Conservation (phyloP, 495 filamentous ascomycete species). For the Penicillium nucicola region DNA sequence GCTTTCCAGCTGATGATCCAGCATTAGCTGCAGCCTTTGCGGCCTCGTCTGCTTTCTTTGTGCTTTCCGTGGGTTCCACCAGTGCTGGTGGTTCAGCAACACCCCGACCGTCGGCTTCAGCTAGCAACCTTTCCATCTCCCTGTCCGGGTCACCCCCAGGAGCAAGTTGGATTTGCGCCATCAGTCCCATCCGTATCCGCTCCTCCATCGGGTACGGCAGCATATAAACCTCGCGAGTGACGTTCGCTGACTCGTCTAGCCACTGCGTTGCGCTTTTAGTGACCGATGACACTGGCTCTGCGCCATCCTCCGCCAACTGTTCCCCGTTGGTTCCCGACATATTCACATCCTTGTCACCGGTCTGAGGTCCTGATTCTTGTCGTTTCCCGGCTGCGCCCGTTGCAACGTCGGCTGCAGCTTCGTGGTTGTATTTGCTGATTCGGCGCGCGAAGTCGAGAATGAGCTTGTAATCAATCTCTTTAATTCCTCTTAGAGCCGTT, state of each 20-base stretch:
- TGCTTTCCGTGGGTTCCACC: slow-evolving; percentile 15
- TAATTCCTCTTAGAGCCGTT: slow-evolving; percentile 6
- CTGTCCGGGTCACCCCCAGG: slow-evolving; percentile 35
- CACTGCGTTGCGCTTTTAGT: slow-evolving; percentile 44
- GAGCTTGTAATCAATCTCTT: slow-evolving; percentile 44
- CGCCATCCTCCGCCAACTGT: slow-evolving; percentile 13
- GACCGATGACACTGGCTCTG: slow-evolving; percentile 38
- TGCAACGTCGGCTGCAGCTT: slow-evolving; percentile 45
- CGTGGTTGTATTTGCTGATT: slow-evolving; percentile 48
- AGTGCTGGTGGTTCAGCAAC: slow-evolving; percentile 27
- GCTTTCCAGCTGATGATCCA: slow-evolving; percentile 25
- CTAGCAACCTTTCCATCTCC: slow-evolving; percentile 42
- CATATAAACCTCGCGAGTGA: slow-evolving; percentile 44
- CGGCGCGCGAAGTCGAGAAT: slow-evolving; percentile 45
- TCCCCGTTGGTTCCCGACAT: slow-evolving; percentile 32
- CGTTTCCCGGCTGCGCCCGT: slow-evolving; percentile 18
- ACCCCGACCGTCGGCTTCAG: slow-evolving; percentile 39
- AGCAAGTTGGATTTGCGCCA: slow-evolving; percentile 44
- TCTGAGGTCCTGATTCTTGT: slow-evolving; percentile 12
- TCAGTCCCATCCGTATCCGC: slow-evolving; percentile 45
- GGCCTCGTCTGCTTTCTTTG: slow-evolving; percentile 31
- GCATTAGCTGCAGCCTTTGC: slow-evolving; percentile 36
- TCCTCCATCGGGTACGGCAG: slow-evolving; percentile 48
- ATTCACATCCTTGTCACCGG: slow-evolving; percentile 23
- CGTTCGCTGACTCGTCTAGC: slow-evolving; percentile 44